Base-by-base conservation (phyloP, 2,329 filamentous ascomycete species). In the Trichoderma atroviride region DNA sequence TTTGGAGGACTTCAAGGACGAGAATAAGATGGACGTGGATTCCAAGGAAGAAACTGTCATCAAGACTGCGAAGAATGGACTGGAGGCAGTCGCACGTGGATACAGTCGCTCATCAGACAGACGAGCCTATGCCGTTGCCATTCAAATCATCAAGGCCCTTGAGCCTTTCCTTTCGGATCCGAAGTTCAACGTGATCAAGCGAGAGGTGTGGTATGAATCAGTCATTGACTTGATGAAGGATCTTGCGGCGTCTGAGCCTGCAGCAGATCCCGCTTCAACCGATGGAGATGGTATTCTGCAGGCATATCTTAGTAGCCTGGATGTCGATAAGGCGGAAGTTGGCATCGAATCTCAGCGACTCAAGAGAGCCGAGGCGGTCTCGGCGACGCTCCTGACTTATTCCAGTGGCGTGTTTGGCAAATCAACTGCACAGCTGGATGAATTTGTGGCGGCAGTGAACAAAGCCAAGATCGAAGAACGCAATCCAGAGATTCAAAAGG, bases 1-100 rank as follows among this genome's bases (percentile, higher is more conserved):
- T 57, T 78, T 96, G 40, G 87, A 90, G 55, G 86, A 89, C 33
- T 74, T 86, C 5, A 79, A 73, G 14, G 84, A 85, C 37, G 87
- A 87, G 57, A 88, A 91, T 71, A 84, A 84, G 68, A 93, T 93
- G 91, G 91, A 93, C 22, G 81, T 92, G 27, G 90, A 91, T 75
- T 83, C 83, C 24, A 83, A 84, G 70, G 83, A 84, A 43, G 80
- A 84, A 47, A 71, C 81, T 0, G 77, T 79, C 10, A 79, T 79
- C 11, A 80, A 80, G 70, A 84, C 85, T 6, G 81, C 82, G 0
- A 82, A 81, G 47, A 83, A 82, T n/a, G 86, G 82, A 0, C 72
- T 88, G 3, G 84, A 87, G 73, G 85, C 83, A 0, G 75, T 86
- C 1, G 81, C 84, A 13, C 81, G 81, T 14, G 84, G 85, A 2